Evolutionary conservation across 805 yeast species (phyloP), one percentile per base, ranked within the genome.

Genomic region (Ogataea polymorpha): DNA sequence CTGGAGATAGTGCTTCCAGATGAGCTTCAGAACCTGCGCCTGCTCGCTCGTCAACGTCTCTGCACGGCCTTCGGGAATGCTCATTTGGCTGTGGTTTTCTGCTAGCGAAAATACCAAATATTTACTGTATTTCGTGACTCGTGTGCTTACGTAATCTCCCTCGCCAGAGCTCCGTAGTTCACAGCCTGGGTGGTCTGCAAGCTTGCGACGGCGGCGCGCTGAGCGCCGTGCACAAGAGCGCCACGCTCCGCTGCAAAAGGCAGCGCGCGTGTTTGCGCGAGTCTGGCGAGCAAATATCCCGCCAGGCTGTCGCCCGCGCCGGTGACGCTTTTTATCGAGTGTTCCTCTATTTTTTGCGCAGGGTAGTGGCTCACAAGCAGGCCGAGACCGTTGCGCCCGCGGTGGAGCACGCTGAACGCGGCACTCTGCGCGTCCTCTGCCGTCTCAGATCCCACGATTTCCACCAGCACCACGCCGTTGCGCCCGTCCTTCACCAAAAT

Each of bases 231-330:
- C 3, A 62, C 35, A 12, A 56, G n/a, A 8, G 27, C 13, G n/a
- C 51, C 55, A 12, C 35, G 35, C 30, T 20, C 20, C 3, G 27
- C 16, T 12, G 31, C n/a, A 30, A 40, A 34, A 1, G 39, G 43
- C 8, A n/a, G 14, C 13, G 20, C 23, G 7, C 27, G 30, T 3
- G 35, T 16, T 6, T 21, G 16, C 2, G 66, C 60, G 36, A 73
- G 45, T 42, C 68, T 68, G 2, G 80, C 65, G 10, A 77, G 58
- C 16, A 88, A 48, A 20, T 72, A 77, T 0, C 96, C 96, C 21
- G 79, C 72, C 31, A 88, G 68, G 0, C 93, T 72, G 60, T 88
- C 96, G 9, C 96, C 96, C 0, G 95, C 95, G 2, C 96, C 96
- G 8, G 91, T 86, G 23, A 85, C 95, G 50, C 81, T 86, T 21